Base-by-base conservation (phyloP, 768 basidiomycete genomes). In the Hirschioporus abietinus region DNA sequence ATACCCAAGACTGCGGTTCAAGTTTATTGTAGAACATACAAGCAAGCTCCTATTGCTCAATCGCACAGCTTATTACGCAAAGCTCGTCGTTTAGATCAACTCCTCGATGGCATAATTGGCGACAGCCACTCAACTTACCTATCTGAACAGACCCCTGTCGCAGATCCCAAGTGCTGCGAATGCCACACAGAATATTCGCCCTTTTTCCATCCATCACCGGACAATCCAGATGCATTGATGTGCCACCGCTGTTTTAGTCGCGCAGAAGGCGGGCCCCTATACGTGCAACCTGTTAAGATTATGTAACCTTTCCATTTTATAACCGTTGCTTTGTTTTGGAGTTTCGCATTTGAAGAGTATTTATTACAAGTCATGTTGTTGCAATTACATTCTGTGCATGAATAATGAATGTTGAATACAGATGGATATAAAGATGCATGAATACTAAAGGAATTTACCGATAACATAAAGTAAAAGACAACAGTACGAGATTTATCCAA, bases 11-110 rank as follows among this genome's bases (percentile, higher is more conserved):
- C 93, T 10, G 92, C 94, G 0, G 83, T 98, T 23, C 94, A 97
- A 77, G 87, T 92, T 15, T 99, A 92, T 75, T 90, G 89, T 64
- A 85, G 85, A 67, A 83, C 85, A 12, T 96, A 95, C 81, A 99
- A 99, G 76, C 89, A 89, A 71, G 88, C 90, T 7, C 81, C 82
- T 0, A 78, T 88, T 1, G 80, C 80, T 15, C 88, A 91, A 71
- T 88, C 93, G 1, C 94, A 96, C 74, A 91, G 88, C 1, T 83
- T 96, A 7, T 84, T 97, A 26, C 91, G 96, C 63, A 96, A 96
- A 76, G 95, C 95, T 8, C 86, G 87, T 20, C 86, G 94, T 20
- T 81, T 98, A 23, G 96, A 98, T 73, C 78, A 80, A 34, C 81
- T 93, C 60, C 79, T 95, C 68, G 84, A 84, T 42, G 52, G 57